A percentile compares a stretch with the other conserved stretches of the same genome.
phyloP scores from a whole-genome alignment of 345 rosid genomes.

The Populus ilicifolia region DNA sequence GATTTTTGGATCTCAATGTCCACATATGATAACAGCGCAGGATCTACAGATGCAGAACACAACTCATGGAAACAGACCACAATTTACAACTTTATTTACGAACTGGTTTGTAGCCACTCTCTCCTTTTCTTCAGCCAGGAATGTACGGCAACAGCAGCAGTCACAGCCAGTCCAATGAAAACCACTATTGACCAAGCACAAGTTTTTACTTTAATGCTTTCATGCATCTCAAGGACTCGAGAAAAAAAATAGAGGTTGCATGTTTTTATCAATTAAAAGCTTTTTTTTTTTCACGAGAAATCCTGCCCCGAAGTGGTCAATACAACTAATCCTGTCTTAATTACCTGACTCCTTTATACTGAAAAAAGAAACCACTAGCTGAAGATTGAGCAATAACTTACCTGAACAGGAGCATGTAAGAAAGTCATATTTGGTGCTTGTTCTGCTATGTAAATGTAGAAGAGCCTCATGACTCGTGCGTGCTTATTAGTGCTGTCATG shows the following conservation, averaged over 20 bases:
- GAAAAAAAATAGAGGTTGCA: background rate
- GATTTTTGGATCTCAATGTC: too few species aligned
- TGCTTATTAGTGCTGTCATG: conserved; percentile 46
- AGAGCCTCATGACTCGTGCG: conserved; percentile 84
- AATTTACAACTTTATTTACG: background rate
- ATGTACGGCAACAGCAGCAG: conserved; percentile 21
- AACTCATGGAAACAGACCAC: background rate
- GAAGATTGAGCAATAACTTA: conserved; percentile 17
- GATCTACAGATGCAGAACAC: background rate
- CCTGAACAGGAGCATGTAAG: conserved; percentile 23
- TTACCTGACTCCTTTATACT: too few species aligned
- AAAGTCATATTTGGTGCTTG: conserved; percentile 29
- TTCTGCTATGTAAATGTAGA: conserved; percentile 63
- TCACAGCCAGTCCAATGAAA: conserved; percentile 23
- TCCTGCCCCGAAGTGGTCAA: background rate
- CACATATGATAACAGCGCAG: background rate
- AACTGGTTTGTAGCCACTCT: conserved; percentile 46
- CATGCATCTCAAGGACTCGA: conserved; percentile 18
- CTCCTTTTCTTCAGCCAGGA: conserved; percentile 28
- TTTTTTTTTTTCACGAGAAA: background rate
- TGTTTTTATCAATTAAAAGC: background rate
- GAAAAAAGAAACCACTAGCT: background rate
- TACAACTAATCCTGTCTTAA: background rate
- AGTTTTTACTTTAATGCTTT: conserved; percentile 8
- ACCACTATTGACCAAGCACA: conserved; percentile 16